phyloP scores from a whole-genome alignment of 192 early-diverging fungal genomes.

The Coemansia sp. region DNA sequence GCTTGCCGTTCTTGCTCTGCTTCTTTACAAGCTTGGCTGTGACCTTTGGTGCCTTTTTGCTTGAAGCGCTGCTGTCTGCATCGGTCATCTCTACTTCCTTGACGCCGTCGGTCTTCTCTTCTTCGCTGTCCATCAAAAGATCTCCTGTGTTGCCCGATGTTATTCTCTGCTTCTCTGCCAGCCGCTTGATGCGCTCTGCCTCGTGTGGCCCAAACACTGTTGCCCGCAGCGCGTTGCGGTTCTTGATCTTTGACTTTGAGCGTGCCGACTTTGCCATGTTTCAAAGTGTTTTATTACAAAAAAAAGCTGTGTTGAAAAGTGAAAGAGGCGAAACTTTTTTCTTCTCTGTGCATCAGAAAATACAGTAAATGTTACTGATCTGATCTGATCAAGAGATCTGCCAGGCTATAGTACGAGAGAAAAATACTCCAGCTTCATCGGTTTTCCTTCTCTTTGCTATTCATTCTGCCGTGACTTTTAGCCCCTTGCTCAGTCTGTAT shows the following conservation, averaged over 20 bases:
- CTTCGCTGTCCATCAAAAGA: constrained; percentile 15
- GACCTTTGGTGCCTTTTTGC: not conserved
- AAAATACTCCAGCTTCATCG: not conserved
- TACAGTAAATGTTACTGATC: not conserved
- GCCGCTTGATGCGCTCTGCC: constrained; percentile 45
- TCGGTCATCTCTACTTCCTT: constrained; percentile 6
- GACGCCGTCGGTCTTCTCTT: not conserved
- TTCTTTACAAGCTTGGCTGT: not conserved
- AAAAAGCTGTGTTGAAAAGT: not conserved
- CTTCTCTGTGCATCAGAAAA: not conserved
- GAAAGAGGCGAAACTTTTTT: not conserved
- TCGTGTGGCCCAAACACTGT: constrained; percentile 44
- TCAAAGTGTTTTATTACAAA: not conserved
- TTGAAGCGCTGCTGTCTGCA: not conserved
- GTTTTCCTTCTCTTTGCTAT: too few species aligned
- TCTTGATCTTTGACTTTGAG: constrained; percentile 48
- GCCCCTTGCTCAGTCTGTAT: not conserved
- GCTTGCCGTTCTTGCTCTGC: constrained; percentile 10
- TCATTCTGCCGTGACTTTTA: too few species aligned
- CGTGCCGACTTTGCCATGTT: constrained; percentile 42
- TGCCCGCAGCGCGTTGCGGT: constrained; percentile 38
- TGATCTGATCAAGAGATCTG: not conserved
- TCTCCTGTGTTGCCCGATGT: constrained; percentile 10
- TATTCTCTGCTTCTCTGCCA: constrained; percentile 40
- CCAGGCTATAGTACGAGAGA: too few species aligned